Evolutionary conservation across 768 basidiomycete species (phyloP).

Genomic region (Mycena kentingensis): DNA sequence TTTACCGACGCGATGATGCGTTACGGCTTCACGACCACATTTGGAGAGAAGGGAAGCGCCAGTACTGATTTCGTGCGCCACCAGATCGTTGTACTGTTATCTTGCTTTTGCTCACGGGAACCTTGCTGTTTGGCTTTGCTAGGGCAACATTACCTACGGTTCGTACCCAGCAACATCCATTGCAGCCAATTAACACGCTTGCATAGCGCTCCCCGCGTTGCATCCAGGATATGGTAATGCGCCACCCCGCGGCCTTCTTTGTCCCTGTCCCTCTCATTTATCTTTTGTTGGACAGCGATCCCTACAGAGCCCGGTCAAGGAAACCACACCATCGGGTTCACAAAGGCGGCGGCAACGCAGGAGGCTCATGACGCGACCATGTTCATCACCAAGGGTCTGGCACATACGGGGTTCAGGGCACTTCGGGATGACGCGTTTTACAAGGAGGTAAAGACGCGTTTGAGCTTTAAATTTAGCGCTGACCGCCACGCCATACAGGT

Average conservation of each 20-base stretch:
- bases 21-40: slow-evolving; percentile 44
- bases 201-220: slow-evolving; percentile 57
- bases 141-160: slow-evolving; percentile 81
- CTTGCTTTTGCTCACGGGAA: slow-evolving; percentile 13
- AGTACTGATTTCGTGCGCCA: slow-evolving; percentile 73
- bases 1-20: slow-evolving; percentile 48
- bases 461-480: neutral
- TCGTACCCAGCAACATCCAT: slow-evolving; percentile 18
- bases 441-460: slow-evolving; percentile 43
- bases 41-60: slow-evolving; percentile 42
- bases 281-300: slow-evolving; percentile 50
- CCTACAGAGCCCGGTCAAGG: slow-evolving; percentile 70
- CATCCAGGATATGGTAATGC: slow-evolving; percentile 64
- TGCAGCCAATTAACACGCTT: slow-evolving; percentile 19
- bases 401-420: slow-evolving; percentile 60
- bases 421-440: slow-evolving; percentile 62
- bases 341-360: slow-evolving; percentile 55
- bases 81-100: slow-evolving; percentile 7
- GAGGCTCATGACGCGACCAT: slow-evolving; percentile 68
- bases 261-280: slow-evolving; percentile 26
- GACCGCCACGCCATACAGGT: slow-evolving; percentile 8
- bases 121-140: too few relatives aligned
- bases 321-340: slow-evolving; percentile 76
- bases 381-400: slow-evolving; percentile 58
- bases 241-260: neutral